A percentile compares a stretch with the other conserved stretches of the same genome.
These are phyloP conservation scores for Alternaria sp. DNA, from an alignment of 2,329 filamentous ascomycete species.

Conservation along the genomic window DNA sequence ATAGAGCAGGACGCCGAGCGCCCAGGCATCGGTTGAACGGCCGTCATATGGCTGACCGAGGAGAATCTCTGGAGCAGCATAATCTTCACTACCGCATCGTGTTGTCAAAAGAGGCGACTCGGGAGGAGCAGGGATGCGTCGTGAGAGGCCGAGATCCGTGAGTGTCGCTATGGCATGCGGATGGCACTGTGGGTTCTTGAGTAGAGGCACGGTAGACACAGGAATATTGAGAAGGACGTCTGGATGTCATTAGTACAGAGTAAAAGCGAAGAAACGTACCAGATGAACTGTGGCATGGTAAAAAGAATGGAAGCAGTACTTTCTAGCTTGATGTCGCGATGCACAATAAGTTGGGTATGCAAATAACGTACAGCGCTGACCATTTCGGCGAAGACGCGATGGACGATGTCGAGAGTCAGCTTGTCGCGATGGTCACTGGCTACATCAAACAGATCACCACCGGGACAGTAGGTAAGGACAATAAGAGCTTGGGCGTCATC, in stretches of 20 bases:
- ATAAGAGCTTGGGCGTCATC: slow-evolving; percentile 82
- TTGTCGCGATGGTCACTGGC: slow-evolving; percentile 74
- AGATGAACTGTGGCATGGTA: slow-evolving; percentile 7
- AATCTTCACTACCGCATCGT: slow-evolving; percentile 94
- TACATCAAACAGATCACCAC: slow-evolving; percentile 93
- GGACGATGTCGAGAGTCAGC: slow-evolving; percentile 72
- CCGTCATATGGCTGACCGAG: slow-evolving; percentile 96
- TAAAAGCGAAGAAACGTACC: slow-evolving; percentile 29
- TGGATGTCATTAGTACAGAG: slow-evolving; percentile 51
- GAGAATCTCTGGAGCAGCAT: slow-evolving; percentile 93
- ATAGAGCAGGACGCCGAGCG: slow-evolving; percentile 89
- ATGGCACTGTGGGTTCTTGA: slow-evolving; percentile 73
- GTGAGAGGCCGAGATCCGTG: slow-evolving; percentile 88
- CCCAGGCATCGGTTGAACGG: slow-evolving; percentile 91
- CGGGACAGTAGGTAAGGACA: slow-evolving; percentile 89
- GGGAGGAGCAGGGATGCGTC: slow-evolving; percentile 73
- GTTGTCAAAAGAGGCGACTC: slow-evolving; percentile 90
- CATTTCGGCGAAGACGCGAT: slow-evolving; percentile 88
- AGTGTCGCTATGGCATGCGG: slow-evolving; percentile 85
- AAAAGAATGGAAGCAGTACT: slow-evolving; percentile 65
- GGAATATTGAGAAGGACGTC: slow-evolving; percentile 91
- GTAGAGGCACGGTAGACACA: slow-evolving; percentile 67
- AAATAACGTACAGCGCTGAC: slow-evolving; percentile 86
- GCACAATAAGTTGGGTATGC: slow-evolving; percentile 84
- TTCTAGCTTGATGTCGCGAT: slow-evolving; percentile 97